Percentiles rank a stretch among this genome's conserved stretches.
phyloP scores from a whole-genome alignment of 768 basidiomycete species.

The Xerocomellus chrysenteron region DNA sequence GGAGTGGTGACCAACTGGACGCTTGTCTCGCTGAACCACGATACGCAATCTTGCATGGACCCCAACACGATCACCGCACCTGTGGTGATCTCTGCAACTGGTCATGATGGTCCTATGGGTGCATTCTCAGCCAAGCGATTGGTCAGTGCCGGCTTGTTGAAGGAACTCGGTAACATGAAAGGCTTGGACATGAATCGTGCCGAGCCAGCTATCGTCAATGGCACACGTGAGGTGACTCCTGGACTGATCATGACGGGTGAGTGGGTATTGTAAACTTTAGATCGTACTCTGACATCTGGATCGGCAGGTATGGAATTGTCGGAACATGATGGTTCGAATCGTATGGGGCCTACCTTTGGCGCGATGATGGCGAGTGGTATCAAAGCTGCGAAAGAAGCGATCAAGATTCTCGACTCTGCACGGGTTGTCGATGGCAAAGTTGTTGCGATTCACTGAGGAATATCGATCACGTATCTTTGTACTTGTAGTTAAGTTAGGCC shows the following conservation, averaged over 20 bases:
- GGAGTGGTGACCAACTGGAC: constrained; percentile 60
- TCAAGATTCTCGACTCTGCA: constrained; percentile 48
- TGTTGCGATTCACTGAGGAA: constrained; percentile 31
- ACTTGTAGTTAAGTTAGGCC: too few species aligned
- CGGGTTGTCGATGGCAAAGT: constrained; percentile 56
- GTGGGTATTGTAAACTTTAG: constrained; percentile 16
- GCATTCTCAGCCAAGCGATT: constrained; percentile 80
- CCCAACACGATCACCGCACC: constrained; percentile 83
- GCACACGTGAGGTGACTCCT: constrained; percentile 72
- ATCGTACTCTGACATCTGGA: not conserved
- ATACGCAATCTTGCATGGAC: constrained; percentile 77
- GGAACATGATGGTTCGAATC: constrained; percentile 76
- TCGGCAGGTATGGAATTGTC: constrained; percentile 76
- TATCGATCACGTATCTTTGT: not conserved
- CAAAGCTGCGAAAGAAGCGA: constrained; percentile 67
- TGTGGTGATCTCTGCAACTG: constrained; percentile 67
- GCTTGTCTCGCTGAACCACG: constrained; percentile 57
- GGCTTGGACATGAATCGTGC: constrained; percentile 80
- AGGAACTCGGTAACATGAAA: constrained; percentile 77
- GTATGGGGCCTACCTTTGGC: constrained; percentile 79
- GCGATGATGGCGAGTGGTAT: constrained; percentile 79
- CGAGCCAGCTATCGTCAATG: constrained; percentile 79
- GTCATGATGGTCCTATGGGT: constrained; percentile 79
- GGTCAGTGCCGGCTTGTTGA: constrained; percentile 70
- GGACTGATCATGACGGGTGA: constrained; percentile 72